Evolutionary conservation across 345 rosid species (phyloP).

Genomic region (Psidium guajava): DNA sequence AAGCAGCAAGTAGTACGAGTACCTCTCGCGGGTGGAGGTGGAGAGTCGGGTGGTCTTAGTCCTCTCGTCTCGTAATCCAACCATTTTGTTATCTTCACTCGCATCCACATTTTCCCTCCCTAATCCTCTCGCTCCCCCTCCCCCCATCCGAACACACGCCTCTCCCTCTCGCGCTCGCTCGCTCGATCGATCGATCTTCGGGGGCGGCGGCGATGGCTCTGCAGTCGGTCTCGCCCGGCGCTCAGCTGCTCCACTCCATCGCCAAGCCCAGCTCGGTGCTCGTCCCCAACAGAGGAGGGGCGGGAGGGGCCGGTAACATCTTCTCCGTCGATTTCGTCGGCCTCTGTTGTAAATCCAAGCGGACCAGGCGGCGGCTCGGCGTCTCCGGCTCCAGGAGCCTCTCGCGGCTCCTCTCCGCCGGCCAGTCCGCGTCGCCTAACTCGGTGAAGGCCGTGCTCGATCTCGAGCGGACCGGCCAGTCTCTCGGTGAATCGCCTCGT

Average conservation of each 20-base stretch:
- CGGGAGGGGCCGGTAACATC: slow-evolving; percentile 4
- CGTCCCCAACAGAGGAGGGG: slow-evolving; percentile 6
- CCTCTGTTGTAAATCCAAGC: slow-evolving; percentile 32
- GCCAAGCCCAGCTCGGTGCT: slow-evolving; percentile 30
- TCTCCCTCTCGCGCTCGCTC: slow-evolving; percentile 4
- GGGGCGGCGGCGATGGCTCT: neutral
- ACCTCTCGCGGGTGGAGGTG: slow-evolving; percentile 1
- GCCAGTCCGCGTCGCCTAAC: neutral
- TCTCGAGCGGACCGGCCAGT: slow-evolving; percentile 13
- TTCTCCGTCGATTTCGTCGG: slow-evolving; percentile 70
- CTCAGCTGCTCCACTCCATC: slow-evolving; percentile 29
- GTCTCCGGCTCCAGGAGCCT: slow-evolving; percentile 8
- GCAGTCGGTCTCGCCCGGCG: slow-evolving; percentile 33
- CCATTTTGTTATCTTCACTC: slow-evolving; percentile 19
- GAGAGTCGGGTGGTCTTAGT: slow-evolving; percentile 45
- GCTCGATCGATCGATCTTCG: slow-evolving; percentile 1
- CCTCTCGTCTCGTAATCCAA: slow-evolving; percentile 4
- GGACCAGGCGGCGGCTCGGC: slow-evolving; percentile 36
- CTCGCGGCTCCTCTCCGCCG: slow-evolving; percentile 18
- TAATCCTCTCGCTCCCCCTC: neutral
- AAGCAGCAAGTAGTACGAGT: neutral
- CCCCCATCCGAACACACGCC: neutral
- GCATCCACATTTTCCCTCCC: slow-evolving; percentile 9
- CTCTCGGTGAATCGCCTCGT: slow-evolving; percentile 4
- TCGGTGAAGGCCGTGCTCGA: slow-evolving; percentile 44